phyloP scores from a whole-genome alignment of 352 stramenopile species.

The Thraustotheca clavata region DNA sequence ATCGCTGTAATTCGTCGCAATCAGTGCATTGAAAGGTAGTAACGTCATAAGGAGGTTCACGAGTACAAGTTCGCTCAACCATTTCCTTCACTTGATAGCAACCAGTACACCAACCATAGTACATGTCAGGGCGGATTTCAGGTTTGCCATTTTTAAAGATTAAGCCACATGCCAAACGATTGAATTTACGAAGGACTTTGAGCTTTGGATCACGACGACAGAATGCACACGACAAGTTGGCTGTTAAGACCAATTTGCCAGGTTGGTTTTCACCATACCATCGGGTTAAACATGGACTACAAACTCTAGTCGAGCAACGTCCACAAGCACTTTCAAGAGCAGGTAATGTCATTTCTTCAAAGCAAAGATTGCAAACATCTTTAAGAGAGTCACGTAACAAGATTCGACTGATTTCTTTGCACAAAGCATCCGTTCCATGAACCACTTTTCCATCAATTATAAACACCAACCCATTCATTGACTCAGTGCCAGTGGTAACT shows the following conservation, averaged over 20 bases:
- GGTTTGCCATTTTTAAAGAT: too few species aligned
- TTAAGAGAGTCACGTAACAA: neutral
- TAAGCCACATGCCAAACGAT: neutral
- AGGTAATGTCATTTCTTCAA: conserved; percentile 6
- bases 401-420: neutral
- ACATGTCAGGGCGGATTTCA: neutral
- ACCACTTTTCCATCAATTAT: neutral
- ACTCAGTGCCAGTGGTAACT: neutral
- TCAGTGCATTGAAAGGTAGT: neutral
- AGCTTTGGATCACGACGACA: neutral
- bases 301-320: conserved; percentile 1
- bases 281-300: neutral
- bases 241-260: neutral
- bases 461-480: neutral
- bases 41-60: neutral
- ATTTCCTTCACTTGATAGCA: conserved; percentile 9
- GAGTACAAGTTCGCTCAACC: neutral
- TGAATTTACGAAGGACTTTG: neutral
- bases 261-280: conserved; percentile 6
- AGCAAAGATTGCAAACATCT: conserved; percentile 14
- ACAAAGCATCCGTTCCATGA: neutral
- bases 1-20: neutral
- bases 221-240: conserved; percentile 13
- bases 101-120: conserved; percentile 9
- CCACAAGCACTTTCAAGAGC: conserved; percentile 9